Evolutionary conservation across 441 rosid genomes (phyloP).

Genomic region (Metrosideros polymorpha): DNA sequence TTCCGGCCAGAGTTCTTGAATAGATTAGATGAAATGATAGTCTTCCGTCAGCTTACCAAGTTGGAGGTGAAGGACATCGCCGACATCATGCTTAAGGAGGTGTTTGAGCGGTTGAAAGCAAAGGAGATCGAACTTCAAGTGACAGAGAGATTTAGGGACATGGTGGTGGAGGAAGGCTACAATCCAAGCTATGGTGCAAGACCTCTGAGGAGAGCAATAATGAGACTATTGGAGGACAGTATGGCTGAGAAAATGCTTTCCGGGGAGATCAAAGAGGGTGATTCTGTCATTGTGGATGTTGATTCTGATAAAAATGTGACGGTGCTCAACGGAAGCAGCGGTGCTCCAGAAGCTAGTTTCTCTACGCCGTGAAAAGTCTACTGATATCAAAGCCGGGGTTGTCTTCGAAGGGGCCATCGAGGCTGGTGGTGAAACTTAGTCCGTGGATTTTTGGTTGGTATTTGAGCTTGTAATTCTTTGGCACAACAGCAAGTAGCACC

Average conservation of each 20-base stretch:
- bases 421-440: not conserved
- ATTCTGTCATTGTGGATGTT: conserved; percentile 29
- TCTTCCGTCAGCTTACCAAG: conserved; percentile 30
- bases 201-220: conserved; percentile 43
- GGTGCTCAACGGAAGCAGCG: conserved; percentile 7
- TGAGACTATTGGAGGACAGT: conserved; percentile 33
- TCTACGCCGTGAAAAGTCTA: not conserved
- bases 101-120: conserved; percentile 29
- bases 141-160: conserved; percentile 29
- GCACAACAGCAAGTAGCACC: not conserved
- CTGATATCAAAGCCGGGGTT: not conserved
- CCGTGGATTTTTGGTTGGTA: not conserved
- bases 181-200: conserved; percentile 49
- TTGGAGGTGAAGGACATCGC: conserved; percentile 33
- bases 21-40: conserved; percentile 42
- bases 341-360: not conserved
- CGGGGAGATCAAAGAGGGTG: conserved; percentile 36
- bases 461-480: not conserved
- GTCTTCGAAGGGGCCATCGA: not conserved
- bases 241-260: conserved; percentile 41
- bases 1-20: conserved; percentile 50
- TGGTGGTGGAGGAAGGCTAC: conserved; percentile 34
- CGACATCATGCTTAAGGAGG: conserved; percentile 32
- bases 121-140: conserved; percentile 40
- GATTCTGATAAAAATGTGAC: conserved; percentile 20